Percentiles rank a stretch among this genome's conserved stretches.
Conservation (phyloP, 129 eudicot genomes). For the Tanacetum coccineum region DNA sequence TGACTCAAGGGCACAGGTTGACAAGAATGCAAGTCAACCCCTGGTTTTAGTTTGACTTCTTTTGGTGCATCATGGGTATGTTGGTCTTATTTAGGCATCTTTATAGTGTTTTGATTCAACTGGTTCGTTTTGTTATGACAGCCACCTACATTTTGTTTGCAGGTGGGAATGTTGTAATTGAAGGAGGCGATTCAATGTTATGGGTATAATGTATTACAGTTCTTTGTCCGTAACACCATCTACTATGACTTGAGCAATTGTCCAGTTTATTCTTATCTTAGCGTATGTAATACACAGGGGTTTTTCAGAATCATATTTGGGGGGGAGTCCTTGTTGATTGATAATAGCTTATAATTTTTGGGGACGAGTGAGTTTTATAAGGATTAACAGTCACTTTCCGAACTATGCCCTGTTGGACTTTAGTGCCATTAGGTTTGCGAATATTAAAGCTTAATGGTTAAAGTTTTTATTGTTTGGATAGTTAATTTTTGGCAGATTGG, state of each 20-base stretch:
- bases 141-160: not conserved
- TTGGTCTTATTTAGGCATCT: slow-evolving; percentile 5
- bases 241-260: not conserved
- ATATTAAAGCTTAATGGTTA: too few species aligned
- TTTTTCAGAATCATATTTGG: not conserved
- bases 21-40: slow-evolving; percentile 22
- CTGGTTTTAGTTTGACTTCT: slow-evolving; percentile 26
- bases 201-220: not conserved
- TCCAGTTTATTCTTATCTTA: not conserved
- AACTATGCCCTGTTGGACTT: too few species aligned
- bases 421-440: too few species aligned
- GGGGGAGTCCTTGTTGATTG: not conserved
- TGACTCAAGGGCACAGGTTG: slow-evolving; percentile 30
- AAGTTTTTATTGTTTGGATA: too few species aligned
- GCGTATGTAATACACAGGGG: slow-evolving; percentile 13
- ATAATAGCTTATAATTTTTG: slow-evolving; percentile 11
- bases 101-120: not conserved
- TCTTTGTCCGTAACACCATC: slow-evolving; percentile 8
- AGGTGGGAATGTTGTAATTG: slow-evolving; percentile 22
- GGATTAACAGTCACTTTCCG: too few species aligned
- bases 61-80: slow-evolving; percentile 2
- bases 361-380: not conserved
- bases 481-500: too few species aligned
- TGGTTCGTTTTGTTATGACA: not conserved
- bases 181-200: slow-evolving; percentile 1